phyloP scores from a whole-genome alignment of 164 flowering plant species.

The Aristolochia contorta region DNA sequence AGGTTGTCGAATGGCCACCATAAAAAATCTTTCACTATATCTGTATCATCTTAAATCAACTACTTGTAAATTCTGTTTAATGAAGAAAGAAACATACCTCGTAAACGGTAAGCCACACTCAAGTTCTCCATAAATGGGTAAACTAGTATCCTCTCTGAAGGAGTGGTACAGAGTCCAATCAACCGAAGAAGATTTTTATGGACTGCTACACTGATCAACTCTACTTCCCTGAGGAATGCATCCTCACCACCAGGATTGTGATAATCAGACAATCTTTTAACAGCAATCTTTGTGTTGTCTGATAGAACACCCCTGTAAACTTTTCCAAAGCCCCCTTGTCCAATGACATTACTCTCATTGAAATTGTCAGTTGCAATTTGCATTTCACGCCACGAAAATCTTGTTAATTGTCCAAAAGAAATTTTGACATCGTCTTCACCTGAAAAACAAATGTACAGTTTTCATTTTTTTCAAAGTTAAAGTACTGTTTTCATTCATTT shows the following conservation, averaged over 20 bases:
- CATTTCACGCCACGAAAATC: conserved; percentile 47
- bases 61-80: neutral
- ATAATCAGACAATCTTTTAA: conserved; percentile 47
- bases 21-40: too few species aligned
- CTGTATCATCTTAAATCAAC: neutral
- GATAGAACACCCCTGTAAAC: conserved; percentile 41
- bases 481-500: neutral
- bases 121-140: conserved; percentile 52
- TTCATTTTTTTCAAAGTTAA: too few species aligned
- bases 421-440: conserved; percentile 46
- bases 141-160: conserved; percentile 41
- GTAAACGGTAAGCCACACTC: conserved; percentile 43
- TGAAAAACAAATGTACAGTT: conserved; percentile 5
- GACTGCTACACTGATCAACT: conserved; percentile 43
- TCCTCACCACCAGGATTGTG: conserved; percentile 46
- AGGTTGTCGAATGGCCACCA: too few species aligned
- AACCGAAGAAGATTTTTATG: conserved; percentile 45
- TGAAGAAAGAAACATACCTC: conserved; percentile 21
- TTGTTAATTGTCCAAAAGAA: conserved; percentile 39
- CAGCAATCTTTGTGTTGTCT: conserved; percentile 41
- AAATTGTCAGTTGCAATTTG: conserved; percentile 52
- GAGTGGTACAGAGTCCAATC: conserved; percentile 41
- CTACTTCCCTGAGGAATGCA: conserved; percentile 47
- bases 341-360: conserved; percentile 43
- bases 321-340: conserved; percentile 57